Base-by-base conservation (phyloP, 495 filamentous ascomycete species). In the Hypoxylon perforatum region DNA sequence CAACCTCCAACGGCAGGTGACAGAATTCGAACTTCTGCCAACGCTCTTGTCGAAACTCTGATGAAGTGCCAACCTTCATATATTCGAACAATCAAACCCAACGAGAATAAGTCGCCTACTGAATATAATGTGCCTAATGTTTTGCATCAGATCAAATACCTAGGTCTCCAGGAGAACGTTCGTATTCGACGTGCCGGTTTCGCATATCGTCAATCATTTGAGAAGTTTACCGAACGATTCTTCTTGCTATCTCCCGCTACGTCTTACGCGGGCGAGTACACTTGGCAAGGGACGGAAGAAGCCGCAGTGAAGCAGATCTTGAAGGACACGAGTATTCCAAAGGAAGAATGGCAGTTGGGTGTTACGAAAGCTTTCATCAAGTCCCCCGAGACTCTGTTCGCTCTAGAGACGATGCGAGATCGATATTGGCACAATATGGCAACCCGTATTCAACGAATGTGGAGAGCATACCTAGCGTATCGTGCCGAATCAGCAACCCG, bases 341-440 rank as follows among this genome's bases (percentile, higher is more conserved):
- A 87, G 17, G 95, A 97, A 68, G 96, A 99, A 75, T 98, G 92
- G 80, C 96, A 99, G 76, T 89, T 99, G 85, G 96, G 96, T 78
- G 91, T 96, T 36, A 93, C 90, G 5, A 99, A 98, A 78, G 94
- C 92, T 41, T 99, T 99, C 65, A 96, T 99, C 81, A 99, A 99
- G 76, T 96, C 96, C 0, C 96, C 96, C 1, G 96, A 99, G 79
- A 98, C 96, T 0, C 79, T 99, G 8, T 99, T 99, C 70, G 96
- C 95, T 8, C 82, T 99, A 15, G 96, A 99, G 76, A 92, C 95
- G 39, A 97, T 99, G 95, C 86, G 96, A 63, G 96, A 98, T 75
- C 85, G 91, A 19, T 98, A 97, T 77, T 98, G 94, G 94, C 93
- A 97, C 76, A 99, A 98, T 78, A 98, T 99, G 95, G 94, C 95